phyloP scores from a whole-genome alignment of 208 protist genomes.

The Angomonas ambiguus region DNA sequence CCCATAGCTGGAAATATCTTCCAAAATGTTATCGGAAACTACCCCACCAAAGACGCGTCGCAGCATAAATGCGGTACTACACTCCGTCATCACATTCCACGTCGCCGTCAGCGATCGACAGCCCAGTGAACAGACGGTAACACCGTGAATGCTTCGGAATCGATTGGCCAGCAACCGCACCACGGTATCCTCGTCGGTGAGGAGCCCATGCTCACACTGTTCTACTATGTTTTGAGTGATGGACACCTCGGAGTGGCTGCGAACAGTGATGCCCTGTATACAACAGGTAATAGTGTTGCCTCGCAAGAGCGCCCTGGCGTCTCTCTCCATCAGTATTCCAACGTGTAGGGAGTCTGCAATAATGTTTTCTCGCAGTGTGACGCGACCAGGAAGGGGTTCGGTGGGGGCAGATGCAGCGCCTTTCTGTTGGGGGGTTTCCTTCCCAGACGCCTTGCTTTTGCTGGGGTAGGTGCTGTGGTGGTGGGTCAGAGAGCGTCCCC shows the following conservation, averaged over 20 bases:
- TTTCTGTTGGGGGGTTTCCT: no score
- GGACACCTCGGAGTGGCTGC: slow-evolving; percentile 13
- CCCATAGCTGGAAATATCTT: slow-evolving; percentile 5
- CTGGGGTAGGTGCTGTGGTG: neutral
- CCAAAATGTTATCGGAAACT: slow-evolving; percentile 17
- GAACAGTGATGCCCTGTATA: slow-evolving; percentile 13
- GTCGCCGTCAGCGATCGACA: slow-evolving; percentile 3
- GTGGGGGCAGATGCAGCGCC: no score
- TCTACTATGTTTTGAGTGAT: slow-evolving; percentile 7
- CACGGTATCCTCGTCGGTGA: slow-evolving; percentile 14
- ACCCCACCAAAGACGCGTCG: slow-evolving; percentile 9
- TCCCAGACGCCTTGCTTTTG: neutral
- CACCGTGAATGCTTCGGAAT: slow-evolving; percentile 13
- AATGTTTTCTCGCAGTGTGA: slow-evolving; percentile 24
- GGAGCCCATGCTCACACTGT: slow-evolving; percentile 17
- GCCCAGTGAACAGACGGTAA: slow-evolving; percentile 16
- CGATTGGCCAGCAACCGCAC: slow-evolving; percentile 16
- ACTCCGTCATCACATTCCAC: slow-evolving; percentile 18
- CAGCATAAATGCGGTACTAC: slow-evolving; percentile 20
- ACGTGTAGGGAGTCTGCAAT: slow-evolving; percentile 9
- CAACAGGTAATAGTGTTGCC: slow-evolving; percentile 17
- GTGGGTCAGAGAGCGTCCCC: slow-evolving; percentile 1
- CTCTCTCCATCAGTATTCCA: slow-evolving; percentile 22
- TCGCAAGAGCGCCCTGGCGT: slow-evolving; percentile 10
- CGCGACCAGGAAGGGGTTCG: no score